Evolutionary conservation across 495 filamentous ascomycete genomes (phyloP).

Genomic region (Corynascus novoguineensis): DNA sequence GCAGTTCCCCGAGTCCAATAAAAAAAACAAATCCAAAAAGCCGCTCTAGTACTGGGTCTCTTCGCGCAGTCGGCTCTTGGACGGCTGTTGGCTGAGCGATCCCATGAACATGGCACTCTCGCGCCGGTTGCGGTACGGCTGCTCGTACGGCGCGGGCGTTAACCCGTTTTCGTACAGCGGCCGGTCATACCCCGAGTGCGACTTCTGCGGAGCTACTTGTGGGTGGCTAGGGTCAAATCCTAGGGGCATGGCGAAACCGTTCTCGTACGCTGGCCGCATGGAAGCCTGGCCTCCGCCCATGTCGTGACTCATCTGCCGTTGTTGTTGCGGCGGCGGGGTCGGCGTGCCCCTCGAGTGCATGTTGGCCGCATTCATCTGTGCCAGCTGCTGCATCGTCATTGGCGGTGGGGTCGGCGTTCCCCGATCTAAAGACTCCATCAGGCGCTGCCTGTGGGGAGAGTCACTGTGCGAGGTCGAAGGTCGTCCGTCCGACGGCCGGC

Average conservation of each 20-base stretch:
- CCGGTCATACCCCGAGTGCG: conserved; percentile 37
- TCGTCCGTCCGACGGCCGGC: conserved; percentile 30
- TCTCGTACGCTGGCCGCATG: conserved; percentile 41
- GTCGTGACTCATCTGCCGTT: conserved; percentile 34
- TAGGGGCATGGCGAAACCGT: conserved; percentile 24
- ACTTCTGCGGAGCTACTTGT: not conserved
- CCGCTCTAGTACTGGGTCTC: conserved; percentile 31
- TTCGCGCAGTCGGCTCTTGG: conserved; percentile 43
- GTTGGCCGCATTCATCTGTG: conserved; percentile 31
- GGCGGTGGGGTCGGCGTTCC: conserved; percentile 43
- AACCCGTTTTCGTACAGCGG: conserved; percentile 38
- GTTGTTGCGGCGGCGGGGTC: conserved; percentile 41
- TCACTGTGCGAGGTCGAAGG: conserved; percentile 40
- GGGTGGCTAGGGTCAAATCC: not conserved
- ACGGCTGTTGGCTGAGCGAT: conserved; percentile 40
- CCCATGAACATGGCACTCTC: conserved; percentile 48
- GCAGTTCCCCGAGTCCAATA: conserved; percentile 3
- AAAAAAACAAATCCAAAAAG: conserved; percentile 9
- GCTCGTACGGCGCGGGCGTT: conserved; percentile 37
- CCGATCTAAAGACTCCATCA: conserved; percentile 38
- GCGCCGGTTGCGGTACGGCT: conserved; percentile 37
- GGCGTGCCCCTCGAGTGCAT: conserved; percentile 35
- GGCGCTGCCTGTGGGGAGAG: conserved; percentile 42
- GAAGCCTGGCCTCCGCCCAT: conserved; percentile 23
- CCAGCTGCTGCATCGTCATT: conserved; percentile 30